Evolutionary conservation across 371 early-diverging fungal species (phyloP).

Genomic region (Mortierella sp.): DNA sequence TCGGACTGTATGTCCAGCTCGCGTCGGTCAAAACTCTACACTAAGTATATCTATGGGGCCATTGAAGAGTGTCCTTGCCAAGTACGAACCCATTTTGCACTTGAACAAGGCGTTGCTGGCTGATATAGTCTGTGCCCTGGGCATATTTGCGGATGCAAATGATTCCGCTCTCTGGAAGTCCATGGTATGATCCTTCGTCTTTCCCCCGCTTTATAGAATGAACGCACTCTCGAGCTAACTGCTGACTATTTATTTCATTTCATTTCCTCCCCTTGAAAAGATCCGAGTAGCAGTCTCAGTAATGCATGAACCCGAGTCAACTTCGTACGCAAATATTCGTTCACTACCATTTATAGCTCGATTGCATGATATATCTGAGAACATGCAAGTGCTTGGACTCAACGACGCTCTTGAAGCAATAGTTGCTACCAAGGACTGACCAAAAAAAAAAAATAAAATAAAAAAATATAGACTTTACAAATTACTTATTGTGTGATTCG

Average conservation of each 20-base stretch:
- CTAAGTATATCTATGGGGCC: not conserved
- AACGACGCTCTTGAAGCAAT: not conserved
- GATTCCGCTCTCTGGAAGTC: slow-evolving; percentile 11
- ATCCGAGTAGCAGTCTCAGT: not conserved
- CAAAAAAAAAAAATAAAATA: no score
- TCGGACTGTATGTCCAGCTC: not conserved
- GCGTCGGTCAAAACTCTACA: not conserved
- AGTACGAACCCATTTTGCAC: not conserved
- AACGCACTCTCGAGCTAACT: not conserved
- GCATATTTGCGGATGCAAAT: not conserved
- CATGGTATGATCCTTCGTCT: slow-evolving; percentile 9
- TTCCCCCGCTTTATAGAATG: not conserved
- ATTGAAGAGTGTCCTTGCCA: not conserved
- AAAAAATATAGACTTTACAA: no score
- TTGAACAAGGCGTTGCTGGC: slow-evolving; percentile 15
- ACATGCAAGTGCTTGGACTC: not conserved
- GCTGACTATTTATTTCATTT: not conserved
- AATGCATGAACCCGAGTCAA: not conserved
- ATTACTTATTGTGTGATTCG: no score
- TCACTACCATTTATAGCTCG: slow-evolving; percentile 9
- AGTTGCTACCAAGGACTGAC: no score
- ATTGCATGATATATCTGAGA: slow-evolving; percentile 14
- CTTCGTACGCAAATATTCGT: not conserved
- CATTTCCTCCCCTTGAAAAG: not conserved
- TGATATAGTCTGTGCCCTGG: slow-evolving; percentile 25